Conservation (phyloP, 2,329 filamentous ascomycete species). For the Microdochium nivale region DNA sequence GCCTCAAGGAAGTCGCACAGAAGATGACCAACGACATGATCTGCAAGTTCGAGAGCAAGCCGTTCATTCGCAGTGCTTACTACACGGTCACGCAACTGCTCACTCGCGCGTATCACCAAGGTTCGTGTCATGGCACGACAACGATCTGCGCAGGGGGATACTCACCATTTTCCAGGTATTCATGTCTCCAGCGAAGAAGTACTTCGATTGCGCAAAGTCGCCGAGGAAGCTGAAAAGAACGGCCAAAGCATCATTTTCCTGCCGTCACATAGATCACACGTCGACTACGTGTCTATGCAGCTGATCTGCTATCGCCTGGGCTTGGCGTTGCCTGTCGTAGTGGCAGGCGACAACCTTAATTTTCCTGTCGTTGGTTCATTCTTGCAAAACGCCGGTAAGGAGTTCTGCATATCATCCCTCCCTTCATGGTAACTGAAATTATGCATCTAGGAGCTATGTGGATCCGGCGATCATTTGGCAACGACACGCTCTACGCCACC, state of each 20-base stretch:
- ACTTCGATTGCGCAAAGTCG: constrained; percentile 69
- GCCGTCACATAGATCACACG: constrained; percentile 88
- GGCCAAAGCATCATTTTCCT: constrained; percentile 95
- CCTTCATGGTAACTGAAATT: background rate
- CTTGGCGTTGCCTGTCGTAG: constrained; percentile 79
- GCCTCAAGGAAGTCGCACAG: constrained; percentile 72
- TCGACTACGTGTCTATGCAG: constrained; percentile 93
- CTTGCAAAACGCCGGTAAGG: constrained; percentile 74
- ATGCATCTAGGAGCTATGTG: constrained; percentile 61
- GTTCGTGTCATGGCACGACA: constrained; percentile 6
- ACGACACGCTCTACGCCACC: constrained; percentile 82
- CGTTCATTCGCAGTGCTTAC: constrained; percentile 86
- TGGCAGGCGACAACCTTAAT: constrained; percentile 93
- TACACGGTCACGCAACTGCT: constrained; percentile 82
- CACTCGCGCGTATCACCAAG: constrained; percentile 91
- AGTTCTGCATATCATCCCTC: background rate
- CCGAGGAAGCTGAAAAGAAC: constrained; percentile 71
- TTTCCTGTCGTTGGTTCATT: constrained; percentile 86
- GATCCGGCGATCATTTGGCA: constrained; percentile 86
- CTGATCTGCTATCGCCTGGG: constrained; percentile 92
- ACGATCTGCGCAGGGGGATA: background rate
- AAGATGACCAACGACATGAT: constrained; percentile 93
- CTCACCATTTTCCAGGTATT: constrained; percentile 41
- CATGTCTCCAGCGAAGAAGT: constrained; percentile 96
- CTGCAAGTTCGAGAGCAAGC: constrained; percentile 95